These are phyloP conservation scores for Pythium monospermum DNA, from an alignment of 352 stramenopile species.

Conservation along the genomic window DNA sequence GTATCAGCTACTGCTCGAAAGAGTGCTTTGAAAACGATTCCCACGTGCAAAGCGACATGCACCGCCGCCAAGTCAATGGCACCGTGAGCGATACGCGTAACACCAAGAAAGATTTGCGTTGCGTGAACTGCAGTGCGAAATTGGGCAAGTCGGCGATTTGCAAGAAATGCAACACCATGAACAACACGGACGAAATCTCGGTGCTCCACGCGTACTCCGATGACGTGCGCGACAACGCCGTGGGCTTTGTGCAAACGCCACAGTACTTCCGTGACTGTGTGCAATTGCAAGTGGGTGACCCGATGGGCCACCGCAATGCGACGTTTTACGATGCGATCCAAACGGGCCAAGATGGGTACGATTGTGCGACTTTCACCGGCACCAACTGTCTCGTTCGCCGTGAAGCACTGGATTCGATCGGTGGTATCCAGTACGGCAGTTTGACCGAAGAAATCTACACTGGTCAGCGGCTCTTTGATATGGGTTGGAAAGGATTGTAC, in stretches of 20 bases:
- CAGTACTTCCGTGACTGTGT: constrained; percentile 85
- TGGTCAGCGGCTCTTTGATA: constrained; percentile 62
- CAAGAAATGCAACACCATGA: constrained; percentile 70
- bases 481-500: constrained; percentile 84
- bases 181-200: constrained; percentile 46
- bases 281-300: constrained; percentile 79
- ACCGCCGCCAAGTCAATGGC: constrained; percentile 79
- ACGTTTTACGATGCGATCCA: constrained; percentile 86
- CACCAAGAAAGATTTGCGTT: constrained; percentile 73
- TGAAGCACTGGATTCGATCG: constrained; percentile 79
- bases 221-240: constrained; percentile 71
- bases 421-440: constrained; percentile 80
- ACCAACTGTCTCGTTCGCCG: constrained; percentile 81
- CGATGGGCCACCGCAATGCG: constrained; percentile 70
- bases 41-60: constrained; percentile 70
- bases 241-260: constrained; percentile 76
- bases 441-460: constrained; percentile 85
- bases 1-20: constrained; percentile 86
- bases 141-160: constrained; percentile 69
- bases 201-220: constrained; percentile 78
- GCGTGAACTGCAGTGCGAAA: constrained; percentile 68
- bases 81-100: constrained; percentile 65
- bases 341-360: constrained; percentile 79
- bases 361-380: constrained; percentile 72
- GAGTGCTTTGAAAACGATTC: constrained; percentile 83